Conservation (phyloP, 768 basidiomycete genomes). For the Pleurotus eryngii region DNA sequence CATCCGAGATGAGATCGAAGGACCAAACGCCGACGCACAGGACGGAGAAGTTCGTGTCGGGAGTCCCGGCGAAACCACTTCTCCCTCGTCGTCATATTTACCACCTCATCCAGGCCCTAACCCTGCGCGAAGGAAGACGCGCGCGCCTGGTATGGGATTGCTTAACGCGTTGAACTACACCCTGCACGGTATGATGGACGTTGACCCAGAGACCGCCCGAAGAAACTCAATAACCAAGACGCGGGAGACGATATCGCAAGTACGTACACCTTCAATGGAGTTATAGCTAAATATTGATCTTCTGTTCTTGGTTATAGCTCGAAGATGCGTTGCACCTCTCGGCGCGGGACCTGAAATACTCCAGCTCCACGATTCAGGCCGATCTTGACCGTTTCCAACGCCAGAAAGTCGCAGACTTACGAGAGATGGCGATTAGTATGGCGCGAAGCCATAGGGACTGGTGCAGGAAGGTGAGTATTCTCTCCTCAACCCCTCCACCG, state of each 20-base stretch:
- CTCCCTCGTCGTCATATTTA: conserved; percentile 44
- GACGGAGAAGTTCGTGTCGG: conserved; percentile 1
- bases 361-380: conserved; percentile 93
- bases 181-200: conserved; percentile 97
- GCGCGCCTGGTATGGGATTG: conserved; percentile 79
- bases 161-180: conserved; percentile 92
- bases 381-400: conserved; percentile 98
- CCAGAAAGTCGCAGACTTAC: conserved; percentile 94
- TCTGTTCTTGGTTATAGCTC: conserved; percentile 47
- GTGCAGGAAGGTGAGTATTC: conserved; percentile 79
- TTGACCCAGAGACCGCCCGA: conserved; percentile 94
- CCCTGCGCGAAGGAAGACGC: conserved; percentile 51
- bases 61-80: conserved; percentile 15
- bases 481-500: not conserved
- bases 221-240: conserved; percentile 93
- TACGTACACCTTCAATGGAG: conserved; percentile 27
- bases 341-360: conserved; percentile 93
- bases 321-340: conserved; percentile 93
- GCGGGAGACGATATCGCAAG: conserved; percentile 92
- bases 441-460: conserved; percentile 90
- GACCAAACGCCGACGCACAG: conserved; percentile 17
- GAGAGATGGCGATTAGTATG: conserved; percentile 92
- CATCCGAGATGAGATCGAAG: conserved; percentile 23
- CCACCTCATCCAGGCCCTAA: conserved; percentile 82
- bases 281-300: not conserved